Evolutionary conservation across 257 asterid genomes (phyloP), one percentile per base, ranked within the genome.

Genomic region (Verbena officinalis): DNA sequence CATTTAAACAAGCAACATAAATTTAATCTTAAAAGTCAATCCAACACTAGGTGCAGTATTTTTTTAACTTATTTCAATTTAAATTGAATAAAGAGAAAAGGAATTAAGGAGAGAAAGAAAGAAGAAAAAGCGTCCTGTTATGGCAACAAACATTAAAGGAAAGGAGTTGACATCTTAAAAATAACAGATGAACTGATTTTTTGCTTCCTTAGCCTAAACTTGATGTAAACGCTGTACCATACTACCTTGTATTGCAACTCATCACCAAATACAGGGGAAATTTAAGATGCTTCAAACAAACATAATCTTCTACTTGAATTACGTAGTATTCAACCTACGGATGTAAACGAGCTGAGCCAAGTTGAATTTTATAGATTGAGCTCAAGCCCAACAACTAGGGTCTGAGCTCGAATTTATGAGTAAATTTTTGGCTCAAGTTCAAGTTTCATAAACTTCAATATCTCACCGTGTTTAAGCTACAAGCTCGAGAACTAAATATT

Each of bases 161-260:
- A 51, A 23, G 9, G 34, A 13, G 11, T 4, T 22, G 27, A 8
- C 53, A 42, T 42, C 53, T 49, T 17, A 30, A 12, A 24, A 62
- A 31, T 62, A 46, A 59, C 61, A 59, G 52, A 19, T 9, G 15
- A 45, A 61, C 55, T 23, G 22, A 61, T 43, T 30, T 19, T 13
- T 59, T 40, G 66, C 13, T 33, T 17, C 36, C 55, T 42, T 43
- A 11, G 40, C 24, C 55, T 60, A 24, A 57, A 27, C 27, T 44
- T 50, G 59, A 64, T 42, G 68, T 51, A 1, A 33, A 50, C 46
- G 15, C 45, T 12, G 16, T 50, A 48, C 22, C 56, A n/a, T 11
- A 30, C 54, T 17, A 44, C n/a, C n/a, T 17, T 45, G 30, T 43
- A 30, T n/a, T 34, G 17, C 15, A 40, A 48, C 42, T 39, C 38